Percentiles rank a stretch among this genome's conserved stretches.
These are phyloP conservation scores for Lentinula edodes DNA, from an alignment of 768 basidiomycete genomes.

Conservation along the genomic window DNA sequence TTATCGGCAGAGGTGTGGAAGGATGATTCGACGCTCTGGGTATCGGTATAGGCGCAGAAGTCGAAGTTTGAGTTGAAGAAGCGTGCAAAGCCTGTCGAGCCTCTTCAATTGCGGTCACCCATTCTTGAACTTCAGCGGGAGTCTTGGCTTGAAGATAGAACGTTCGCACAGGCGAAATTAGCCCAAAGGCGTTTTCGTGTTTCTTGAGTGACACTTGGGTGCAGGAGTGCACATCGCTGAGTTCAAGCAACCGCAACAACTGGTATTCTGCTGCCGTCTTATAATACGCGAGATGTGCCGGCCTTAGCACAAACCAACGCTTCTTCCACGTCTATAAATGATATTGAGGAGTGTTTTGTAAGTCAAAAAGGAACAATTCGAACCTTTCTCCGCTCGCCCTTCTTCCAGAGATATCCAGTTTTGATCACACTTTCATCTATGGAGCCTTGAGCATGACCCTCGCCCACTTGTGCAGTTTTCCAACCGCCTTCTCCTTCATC, in stretches of 20 bases:
- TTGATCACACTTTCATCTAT: slow-evolving; percentile 74
- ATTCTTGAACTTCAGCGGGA: slow-evolving; percentile 66
- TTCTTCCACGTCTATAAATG: slow-evolving; percentile 91
- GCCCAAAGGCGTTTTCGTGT: slow-evolving; percentile 83
- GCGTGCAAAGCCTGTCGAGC: slow-evolving; percentile 61
- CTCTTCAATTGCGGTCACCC: slow-evolving; percentile 81
- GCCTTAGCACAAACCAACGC: slow-evolving; percentile 94
- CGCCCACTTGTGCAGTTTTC: slow-evolving; percentile 45
- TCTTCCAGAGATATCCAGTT: slow-evolving; percentile 95
- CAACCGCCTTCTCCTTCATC: slow-evolving; percentile 64
- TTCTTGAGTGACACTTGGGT: slow-evolving; percentile 84
- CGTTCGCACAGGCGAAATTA: slow-evolving; percentile 86
- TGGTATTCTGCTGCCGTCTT: slow-evolving; percentile 94
- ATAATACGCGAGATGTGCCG: slow-evolving; percentile 93
- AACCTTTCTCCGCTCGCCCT: slow-evolving; percentile 96
- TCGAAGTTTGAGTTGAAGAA: slow-evolving; percentile 52
- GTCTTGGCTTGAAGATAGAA: slow-evolving; percentile 85
- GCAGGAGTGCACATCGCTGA: slow-evolving; percentile 86
- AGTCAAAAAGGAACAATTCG: slow-evolving; percentile 14
- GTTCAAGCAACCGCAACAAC: slow-evolving; percentile 80
- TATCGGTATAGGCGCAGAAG: slow-evolving; percentile 48
- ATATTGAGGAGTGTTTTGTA: slow-evolving; percentile 5
- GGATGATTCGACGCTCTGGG: slow-evolving; percentile 27
- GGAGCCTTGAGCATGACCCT: slow-evolving; percentile 35
- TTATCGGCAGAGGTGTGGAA: slow-evolving; percentile 25